Percentiles rank a stretch among this genome's conserved stretches.
These are phyloP conservation scores for Arthrobotrys sphaeroides DNA, from an alignment of 2,329 filamentous ascomycete species.

Conservation along the genomic window DNA sequence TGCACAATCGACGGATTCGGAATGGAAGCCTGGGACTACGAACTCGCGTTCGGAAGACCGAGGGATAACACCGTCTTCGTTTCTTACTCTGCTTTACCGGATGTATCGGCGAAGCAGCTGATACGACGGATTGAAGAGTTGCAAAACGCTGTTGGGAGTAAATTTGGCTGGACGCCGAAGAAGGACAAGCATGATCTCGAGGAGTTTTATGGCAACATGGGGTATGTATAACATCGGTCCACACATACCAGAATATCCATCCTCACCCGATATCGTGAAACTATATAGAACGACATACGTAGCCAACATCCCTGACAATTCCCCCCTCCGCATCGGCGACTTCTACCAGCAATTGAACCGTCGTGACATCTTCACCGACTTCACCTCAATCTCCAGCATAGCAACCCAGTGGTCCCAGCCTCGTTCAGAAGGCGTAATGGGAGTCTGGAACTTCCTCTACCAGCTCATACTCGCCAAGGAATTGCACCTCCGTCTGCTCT, in stretches of 20 bases:
- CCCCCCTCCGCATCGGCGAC: slow-evolving; percentile 12
- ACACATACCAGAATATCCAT: too few species aligned
- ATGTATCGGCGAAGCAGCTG: slow-evolving; percentile 23
- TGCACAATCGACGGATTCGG: slow-evolving; percentile 47
- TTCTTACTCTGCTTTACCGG: slow-evolving; percentile 6
- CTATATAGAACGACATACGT: slow-evolving; percentile 15
- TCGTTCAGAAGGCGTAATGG: slow-evolving; percentile 8
- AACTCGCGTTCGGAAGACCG: slow-evolving; percentile 14
- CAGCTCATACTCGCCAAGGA: slow-evolving; percentile 44
- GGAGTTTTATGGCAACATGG: slow-evolving; percentile 35
- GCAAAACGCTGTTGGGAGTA: background rate
- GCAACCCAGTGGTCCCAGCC: slow-evolving; percentile 25
- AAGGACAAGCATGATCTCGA: slow-evolving; percentile 35
- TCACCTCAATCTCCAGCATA: slow-evolving; percentile 22
- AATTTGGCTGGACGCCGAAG: slow-evolving; percentile 28
- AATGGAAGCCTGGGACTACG: slow-evolving; percentile 50
- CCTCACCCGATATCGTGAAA: too few species aligned
- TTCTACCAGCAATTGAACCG: slow-evolving; percentile 38
- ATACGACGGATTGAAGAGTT: slow-evolving; percentile 18
- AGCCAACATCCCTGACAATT: background rate
- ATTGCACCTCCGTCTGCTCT: slow-evolving; percentile 3
- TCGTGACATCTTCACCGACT: slow-evolving; percentile 29
- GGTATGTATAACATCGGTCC: background rate
- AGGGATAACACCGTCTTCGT: slow-evolving; percentile 25
- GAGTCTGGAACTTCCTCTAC: slow-evolving; percentile 45